Evolutionary conservation across 495 filamentous ascomycete genomes (phyloP), one percentile per base, ranked within the genome.

Genomic region (Aspergillus sclerotioniger): DNA sequence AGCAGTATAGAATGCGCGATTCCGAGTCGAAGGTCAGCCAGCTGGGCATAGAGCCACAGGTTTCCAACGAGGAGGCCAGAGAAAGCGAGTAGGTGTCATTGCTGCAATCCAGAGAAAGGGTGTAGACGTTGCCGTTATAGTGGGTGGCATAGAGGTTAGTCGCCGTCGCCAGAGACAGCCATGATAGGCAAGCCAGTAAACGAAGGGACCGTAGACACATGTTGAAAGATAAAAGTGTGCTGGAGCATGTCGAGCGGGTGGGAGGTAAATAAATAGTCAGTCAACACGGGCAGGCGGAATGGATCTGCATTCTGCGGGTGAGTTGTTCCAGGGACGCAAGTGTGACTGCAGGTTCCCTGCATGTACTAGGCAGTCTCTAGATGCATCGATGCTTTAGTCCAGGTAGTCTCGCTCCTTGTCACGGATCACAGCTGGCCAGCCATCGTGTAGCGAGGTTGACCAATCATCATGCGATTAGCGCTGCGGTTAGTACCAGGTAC

Each of bases 21-120:
- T 66, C 60, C 13, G 72, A 16, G 67, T 96, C 83, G 33, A 82
- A 73, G 8, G 77, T 77, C 47, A 88, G 65, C 83, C 84, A 88
- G 46, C 82, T 81, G n/a, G 84, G 80, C 61, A 82, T 80, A 17
- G 62, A 59, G 13, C 75, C 80, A 69, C 84, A 87, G 39, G 73
- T 68, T 35, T 73, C 56, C 15, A 70, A 58, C 15, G 66, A 59
- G 28, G 69, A 74, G 41, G 76, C 68, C 29, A 76, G 71, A 19
- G 71, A 67, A 35, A 79, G 70, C 43, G 78, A 54, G 35, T 64
- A 52, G 47, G 56, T 47, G 31, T 59, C 61, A 33, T 66, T 57
- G 49, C 66, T 51, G 41, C 57, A 53, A 45, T 63, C 68, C 44
- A 86, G 76, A 46, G 74, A 66, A 19, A 87, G 74, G 13, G 80